A percentile compares a stretch with the other conserved stretches of the same genome.
phyloP scores from a whole-genome alignment of 257 asterid species.

The Petrea volubilis region DNA sequence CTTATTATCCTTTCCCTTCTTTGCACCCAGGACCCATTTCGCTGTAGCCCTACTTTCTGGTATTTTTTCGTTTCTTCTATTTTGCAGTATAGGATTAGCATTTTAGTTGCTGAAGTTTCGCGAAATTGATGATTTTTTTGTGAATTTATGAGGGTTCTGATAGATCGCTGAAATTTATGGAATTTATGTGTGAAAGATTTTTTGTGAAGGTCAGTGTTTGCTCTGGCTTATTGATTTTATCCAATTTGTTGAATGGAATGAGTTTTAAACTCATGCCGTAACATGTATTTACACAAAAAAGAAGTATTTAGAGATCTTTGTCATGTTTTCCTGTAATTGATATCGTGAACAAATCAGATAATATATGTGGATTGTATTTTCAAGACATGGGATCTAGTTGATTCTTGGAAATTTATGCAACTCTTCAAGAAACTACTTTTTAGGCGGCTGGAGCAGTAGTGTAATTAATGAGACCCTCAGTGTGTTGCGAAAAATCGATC shows the following conservation, averaged over 20 bases:
- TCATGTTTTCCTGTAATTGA: background rate
- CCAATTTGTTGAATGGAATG: background rate
- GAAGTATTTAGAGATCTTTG: background rate
- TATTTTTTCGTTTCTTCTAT: too few relatives aligned
- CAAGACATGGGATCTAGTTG: background rate
- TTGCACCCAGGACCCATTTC: background rate
- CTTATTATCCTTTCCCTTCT: background rate
- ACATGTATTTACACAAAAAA: background rate
- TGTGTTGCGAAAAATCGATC: background rate
- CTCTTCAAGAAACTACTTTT: background rate
- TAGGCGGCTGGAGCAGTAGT: background rate
- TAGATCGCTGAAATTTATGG: constrained; percentile 6
- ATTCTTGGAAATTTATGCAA: background rate
- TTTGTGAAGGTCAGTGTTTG: background rate
- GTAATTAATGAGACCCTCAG: background rate
- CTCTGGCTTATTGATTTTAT: background rate
- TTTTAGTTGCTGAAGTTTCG: constrained; percentile 8
- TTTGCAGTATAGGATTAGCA: background rate
- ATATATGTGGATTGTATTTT: background rate
- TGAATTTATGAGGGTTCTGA: background rate
- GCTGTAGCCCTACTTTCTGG: background rate
- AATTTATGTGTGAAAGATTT: background rate
- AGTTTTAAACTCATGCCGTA: background rate
- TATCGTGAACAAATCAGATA: background rate
- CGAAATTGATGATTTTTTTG: background rate